phyloP scores from a whole-genome alignment of 306 rosid genomes.

The Dalbergia cultrata region DNA sequence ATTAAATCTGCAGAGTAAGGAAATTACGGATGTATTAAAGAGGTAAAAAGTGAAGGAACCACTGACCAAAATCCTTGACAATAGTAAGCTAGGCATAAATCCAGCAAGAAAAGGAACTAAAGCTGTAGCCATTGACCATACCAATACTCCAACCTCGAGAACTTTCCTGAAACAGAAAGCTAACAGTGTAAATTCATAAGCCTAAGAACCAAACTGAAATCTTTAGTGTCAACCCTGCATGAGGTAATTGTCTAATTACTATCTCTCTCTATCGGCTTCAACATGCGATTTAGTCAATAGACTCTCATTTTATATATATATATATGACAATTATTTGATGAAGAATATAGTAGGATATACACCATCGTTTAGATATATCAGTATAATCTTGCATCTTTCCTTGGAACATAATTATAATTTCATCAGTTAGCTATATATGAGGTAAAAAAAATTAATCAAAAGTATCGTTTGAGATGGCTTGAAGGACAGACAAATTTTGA shows the following conservation, averaged over 20 bases:
- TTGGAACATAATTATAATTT: conserved; percentile 25
- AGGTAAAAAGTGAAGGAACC: conserved; percentile 10
- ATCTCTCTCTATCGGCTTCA: conserved; percentile 26
- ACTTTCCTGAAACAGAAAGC: conserved; percentile 73
- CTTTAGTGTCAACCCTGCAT: conserved; percentile 19
- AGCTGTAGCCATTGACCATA: conserved; percentile 92
- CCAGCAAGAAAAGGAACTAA: conserved; percentile 92
- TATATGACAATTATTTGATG: conserved; percentile 12
- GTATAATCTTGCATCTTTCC: conserved; percentile 26
- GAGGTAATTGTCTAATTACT: conserved; percentile 19
- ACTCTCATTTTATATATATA: conserved; percentile 17
- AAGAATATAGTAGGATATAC: conserved; percentile 12
- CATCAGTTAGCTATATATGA: conserved; percentile 23
- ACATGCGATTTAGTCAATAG: conserved; percentile 16
- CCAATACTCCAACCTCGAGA: conserved; percentile 81
- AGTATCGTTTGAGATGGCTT: conserved; percentile 5
- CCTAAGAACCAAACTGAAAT: conserved; percentile 14
- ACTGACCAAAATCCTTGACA: conserved; percentile 87
- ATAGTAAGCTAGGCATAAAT: conserved; percentile 80
- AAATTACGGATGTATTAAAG: neutral
- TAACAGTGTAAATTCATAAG: conserved; percentile 32
- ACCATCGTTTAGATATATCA: conserved; percentile 17
- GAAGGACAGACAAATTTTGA: conserved; percentile 9
- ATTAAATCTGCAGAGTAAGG: conserved; percentile 8
- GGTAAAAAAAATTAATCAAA: neutral